Evolutionary conservation across 306 rosid species (phyloP), one percentile per base, ranked within the genome.

Genomic region (Prunus kanzakura): DNA sequence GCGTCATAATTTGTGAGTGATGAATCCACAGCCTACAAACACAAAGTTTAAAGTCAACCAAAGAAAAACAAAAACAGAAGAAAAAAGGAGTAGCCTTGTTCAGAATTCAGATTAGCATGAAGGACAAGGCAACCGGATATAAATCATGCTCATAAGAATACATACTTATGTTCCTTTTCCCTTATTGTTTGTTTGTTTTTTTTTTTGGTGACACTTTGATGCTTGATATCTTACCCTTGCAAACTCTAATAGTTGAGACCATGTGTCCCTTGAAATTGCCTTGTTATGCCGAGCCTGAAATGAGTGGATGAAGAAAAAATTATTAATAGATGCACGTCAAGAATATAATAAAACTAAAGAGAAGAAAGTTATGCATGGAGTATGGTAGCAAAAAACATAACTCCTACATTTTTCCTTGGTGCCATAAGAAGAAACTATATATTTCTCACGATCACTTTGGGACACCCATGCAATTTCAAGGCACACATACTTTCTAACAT

Each of bases 181-280:
- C 57, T 6, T 52, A 18, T 14, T 52, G 22, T 52, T 52, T 4
- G 4, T 15, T 29, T 52, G 10, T 51, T 3, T 22, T 0, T 27
- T 2, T 0, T 57, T 23, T 4, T 11, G 4, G 12, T 38, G 14
- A 16, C 12, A 25, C 7, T 13, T 15, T 4, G 43, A 29, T 16
- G 55, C 68, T 23, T 20, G 47, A 20, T 11, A 25, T 73, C 76
- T 84, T 87, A 96, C 99, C 92, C 86, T 92, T 30, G 98, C 96
- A 96, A 96, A 96, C 90, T 96, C 99, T 87, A 92, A 82, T 23
- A 96, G 97, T 63, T 96, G 99, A 79, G 99, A 86, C 99, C 99
- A 96, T 25, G 99, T 96, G 87, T 96, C 99, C 89, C 91, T 88
- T 22, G 96, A 86, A 75, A 92, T 96, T 76, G 99, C 99, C 84